These are phyloP conservation scores for Antarctomyces pellizariae DNA, from an alignment of 495 filamentous ascomycete species.

Conservation along the genomic window DNA sequence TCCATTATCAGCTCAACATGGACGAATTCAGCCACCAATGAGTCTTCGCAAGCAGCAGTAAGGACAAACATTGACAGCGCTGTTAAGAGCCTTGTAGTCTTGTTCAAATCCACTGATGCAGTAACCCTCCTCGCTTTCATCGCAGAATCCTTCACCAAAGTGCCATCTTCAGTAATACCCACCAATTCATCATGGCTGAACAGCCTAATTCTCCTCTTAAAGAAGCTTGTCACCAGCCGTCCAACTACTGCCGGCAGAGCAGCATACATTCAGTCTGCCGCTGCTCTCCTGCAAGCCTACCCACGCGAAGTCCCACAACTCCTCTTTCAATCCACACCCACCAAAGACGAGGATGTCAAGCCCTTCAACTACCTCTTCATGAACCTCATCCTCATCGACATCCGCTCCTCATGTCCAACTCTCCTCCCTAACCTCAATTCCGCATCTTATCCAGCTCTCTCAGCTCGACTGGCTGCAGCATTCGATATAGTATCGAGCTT, in stretches of 20 bases:
- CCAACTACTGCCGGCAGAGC: slow-evolving; percentile 23
- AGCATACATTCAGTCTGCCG: slow-evolving; percentile 24
- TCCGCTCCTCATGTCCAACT: slow-evolving; percentile 34
- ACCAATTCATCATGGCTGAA: slow-evolving; percentile 20
- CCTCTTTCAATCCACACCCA: slow-evolving; percentile 23
- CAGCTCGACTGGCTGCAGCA: slow-evolving; percentile 29
- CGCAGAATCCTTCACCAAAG: slow-evolving; percentile 18
- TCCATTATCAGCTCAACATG: slow-evolving; percentile 28
- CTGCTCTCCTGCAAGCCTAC: slow-evolving; percentile 28
- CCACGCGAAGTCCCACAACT: slow-evolving; percentile 17
- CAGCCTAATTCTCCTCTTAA: slow-evolving; percentile 17
- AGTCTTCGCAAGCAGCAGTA: neutral
- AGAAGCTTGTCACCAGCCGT: slow-evolving; percentile 18
- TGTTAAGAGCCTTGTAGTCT: slow-evolving; percentile 19
- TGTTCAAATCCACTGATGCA: slow-evolving; percentile 26
- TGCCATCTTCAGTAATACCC: slow-evolving; percentile 17
- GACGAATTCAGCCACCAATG: slow-evolving; percentile 14
- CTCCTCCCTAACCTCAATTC: slow-evolving; percentile 29
- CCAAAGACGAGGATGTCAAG: slow-evolving; percentile 15
- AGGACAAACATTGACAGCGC: slow-evolving; percentile 19
- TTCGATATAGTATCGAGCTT: slow-evolving; percentile 35
- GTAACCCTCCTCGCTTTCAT: slow-evolving; percentile 25
- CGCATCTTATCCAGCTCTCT: slow-evolving; percentile 20
- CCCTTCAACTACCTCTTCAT: slow-evolving; percentile 36
- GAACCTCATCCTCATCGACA: slow-evolving; percentile 32